Evolutionary conservation across 768 basidiomycete genomes (phyloP), one percentile per base, ranked within the genome.

Genomic region (Tricholoma bakamatsutake): DNA sequence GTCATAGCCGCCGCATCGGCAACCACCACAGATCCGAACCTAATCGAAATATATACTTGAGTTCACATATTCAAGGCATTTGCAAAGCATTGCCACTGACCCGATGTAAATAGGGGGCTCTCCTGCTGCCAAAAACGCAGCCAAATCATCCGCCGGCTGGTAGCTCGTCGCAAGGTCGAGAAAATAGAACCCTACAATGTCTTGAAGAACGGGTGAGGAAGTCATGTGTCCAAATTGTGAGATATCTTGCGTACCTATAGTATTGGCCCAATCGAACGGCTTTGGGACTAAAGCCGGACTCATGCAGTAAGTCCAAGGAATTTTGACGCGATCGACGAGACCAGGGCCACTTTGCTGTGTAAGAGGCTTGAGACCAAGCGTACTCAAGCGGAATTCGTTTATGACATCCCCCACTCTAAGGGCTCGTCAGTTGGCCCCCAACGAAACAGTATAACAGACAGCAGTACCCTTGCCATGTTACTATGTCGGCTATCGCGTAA

Each of bases 281-380:
- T 82, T 83, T 0, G 81, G 81, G 0, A 85, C 79, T 21, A 87
- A 60, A 0, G 77, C 71, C 3, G 79, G 76, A 45, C 78, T 80
- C 76, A 84, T 81, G 61, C 82, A 84, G 61, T 84, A 86, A 3
- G 82, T 83, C 76, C 78, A 83, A 3, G 84, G 83, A 2, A 84
- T 66, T 57, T 80, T 80, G 28, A 83, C 64, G 11, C 76, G 68
- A 58, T 86, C 83, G 2, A 77, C 59, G 8, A 84, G 64, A 28
- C 76, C 72, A 6, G 81, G 75, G 1, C 84, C 85, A 3, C 78
- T 75, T 4, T 76, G 70, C 15, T 78, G 52, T 0, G 73, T 73
- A 10, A 87, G 72, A 4, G 80, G 69, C 30, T 71, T 68, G 1
- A 87, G 67, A 0, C 77, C 76, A 1, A 87, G 69, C 0, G 77